Evolutionary conservation across 257 asterid genomes (phyloP), one percentile per base, ranked within the genome.

Genomic region (Lycium barbarum): DNA sequence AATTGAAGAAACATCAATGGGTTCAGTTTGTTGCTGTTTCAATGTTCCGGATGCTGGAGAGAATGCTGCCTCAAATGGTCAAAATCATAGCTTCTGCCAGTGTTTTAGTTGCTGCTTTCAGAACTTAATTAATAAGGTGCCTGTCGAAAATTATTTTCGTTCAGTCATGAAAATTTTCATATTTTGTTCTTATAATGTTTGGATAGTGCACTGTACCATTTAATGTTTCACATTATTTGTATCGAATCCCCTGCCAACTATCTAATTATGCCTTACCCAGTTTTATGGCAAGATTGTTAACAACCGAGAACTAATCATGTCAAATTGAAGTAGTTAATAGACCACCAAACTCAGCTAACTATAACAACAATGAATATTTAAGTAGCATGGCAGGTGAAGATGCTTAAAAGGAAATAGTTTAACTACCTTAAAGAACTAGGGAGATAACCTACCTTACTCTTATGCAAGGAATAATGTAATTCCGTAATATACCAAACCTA

Each of bases 1-100:
- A 82, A 54, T 65, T 84, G 80, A 61, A 54, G 47, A n/a, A 65
- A 35, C 72, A 83, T 17, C 83, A 94, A 94, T 92, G 98, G 94
- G 96, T 83, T 68, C 86, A 11, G 26, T 86, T 5, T 87, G 90
- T 51, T 83, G 92, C 82, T 91, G 95, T 86, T 86, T 91, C 76
- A 57, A 55, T 79, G 92, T 80, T 43, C 61, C 72, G 20, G 91
- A 88, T 74, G 84, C 3, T 18, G 65, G 78, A 20, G 51, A 22
- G 36, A 13, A 49, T 82, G 74, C 58, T 57, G 72, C 54, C 33
- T 79, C 84, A 47, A 40, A 86, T 57, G n/a, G 49, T 86, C 62
- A 89, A 3, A 67, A 62, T 62, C 51, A 86, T 9, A 59, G 54
- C 1, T 49, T 3, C 58, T 86, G 89, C 88, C 53, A 5, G 9